Conservation (phyloP, 2,329 filamentous ascomycete species). For the Chaetomium sp. region DNA sequence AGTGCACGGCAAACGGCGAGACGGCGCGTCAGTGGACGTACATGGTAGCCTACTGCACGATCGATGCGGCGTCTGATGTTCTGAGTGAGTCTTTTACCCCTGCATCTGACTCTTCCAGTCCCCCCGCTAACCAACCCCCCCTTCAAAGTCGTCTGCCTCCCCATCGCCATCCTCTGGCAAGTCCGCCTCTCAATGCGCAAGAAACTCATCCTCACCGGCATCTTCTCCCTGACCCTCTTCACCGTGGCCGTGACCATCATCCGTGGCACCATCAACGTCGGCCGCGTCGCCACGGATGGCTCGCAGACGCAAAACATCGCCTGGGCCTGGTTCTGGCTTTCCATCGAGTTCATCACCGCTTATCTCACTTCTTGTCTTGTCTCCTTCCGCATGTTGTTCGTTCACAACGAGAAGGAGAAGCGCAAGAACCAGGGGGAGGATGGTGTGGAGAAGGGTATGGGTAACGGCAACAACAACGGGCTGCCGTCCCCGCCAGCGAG, state of each 20-base stretch:
- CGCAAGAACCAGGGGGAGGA: neutral
- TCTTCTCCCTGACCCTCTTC: slow-evolving; percentile 16
- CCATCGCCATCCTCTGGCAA: slow-evolving; percentile 18
- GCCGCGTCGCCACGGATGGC: slow-evolving; percentile 3
- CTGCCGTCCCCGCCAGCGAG: neutral
- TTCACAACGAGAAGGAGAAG: neutral
- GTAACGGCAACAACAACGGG: neutral
- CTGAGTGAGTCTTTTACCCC: slow-evolving; percentile 1
- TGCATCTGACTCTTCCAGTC: neutral
- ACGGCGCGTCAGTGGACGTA: neutral
- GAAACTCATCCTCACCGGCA: slow-evolving; percentile 15
- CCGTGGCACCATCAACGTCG: slow-evolving; percentile 11
- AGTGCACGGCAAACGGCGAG: neutral
- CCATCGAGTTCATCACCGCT: slow-evolving; percentile 17
- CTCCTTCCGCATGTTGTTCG: slow-evolving; percentile 19
- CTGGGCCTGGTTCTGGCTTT: slow-evolving; percentile 20
- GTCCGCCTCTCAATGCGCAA: slow-evolving; percentile 14
- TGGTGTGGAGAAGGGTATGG: too few relatives aligned
- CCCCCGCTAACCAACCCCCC: neutral
- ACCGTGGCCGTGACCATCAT: slow-evolving; percentile 21
- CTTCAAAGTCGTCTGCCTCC: slow-evolving; percentile 16
- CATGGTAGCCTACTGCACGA: neutral
- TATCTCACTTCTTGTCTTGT: slow-evolving; percentile 20
- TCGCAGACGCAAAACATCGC: slow-evolving; percentile 6
- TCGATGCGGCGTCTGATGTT: neutral